Evolutionary conservation across 257 asterid species (phyloP).

Genomic region (Penstemon barbatus): DNA sequence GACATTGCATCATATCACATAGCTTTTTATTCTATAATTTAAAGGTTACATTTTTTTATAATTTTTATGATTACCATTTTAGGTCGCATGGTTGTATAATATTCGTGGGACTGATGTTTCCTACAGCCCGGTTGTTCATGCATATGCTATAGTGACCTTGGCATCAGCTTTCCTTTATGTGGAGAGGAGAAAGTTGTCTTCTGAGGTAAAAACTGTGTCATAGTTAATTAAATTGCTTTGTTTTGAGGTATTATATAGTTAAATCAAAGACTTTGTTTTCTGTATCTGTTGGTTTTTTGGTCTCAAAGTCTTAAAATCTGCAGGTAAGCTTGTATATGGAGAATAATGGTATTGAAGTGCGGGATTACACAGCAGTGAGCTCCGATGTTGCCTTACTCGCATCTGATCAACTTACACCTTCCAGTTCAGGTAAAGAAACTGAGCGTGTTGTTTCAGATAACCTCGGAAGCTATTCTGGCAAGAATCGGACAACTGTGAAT

Average conservation of each 20-base stretch:
- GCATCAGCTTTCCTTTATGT: conserved; percentile 81
- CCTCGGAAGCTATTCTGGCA: not conserved
- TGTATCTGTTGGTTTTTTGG: conserved; percentile 18
- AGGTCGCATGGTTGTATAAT: conserved; percentile 96
- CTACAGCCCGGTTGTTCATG: conserved; percentile 84
- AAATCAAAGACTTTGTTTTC: conserved; percentile 2
- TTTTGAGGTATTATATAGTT: conserved; percentile 15
- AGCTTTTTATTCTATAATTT: conserved; percentile 15
- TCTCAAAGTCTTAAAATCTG: conserved; percentile 27
- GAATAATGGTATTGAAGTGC: conserved; percentile 67
- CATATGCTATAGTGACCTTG: conserved; percentile 80
- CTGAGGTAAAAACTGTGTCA: conserved; percentile 61
- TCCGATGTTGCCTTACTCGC: conserved; percentile 72
- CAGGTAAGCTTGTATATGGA: conserved; percentile 68
- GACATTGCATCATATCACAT: conserved; percentile 9
- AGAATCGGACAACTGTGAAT: conserved; percentile 25
- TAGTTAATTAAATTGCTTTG: conserved; percentile 13
- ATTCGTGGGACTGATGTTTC: conserved; percentile 92
- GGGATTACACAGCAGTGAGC: conserved; percentile 71
- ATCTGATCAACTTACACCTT: conserved; percentile 55
- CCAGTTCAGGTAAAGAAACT: conserved; percentile 34
- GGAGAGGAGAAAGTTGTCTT: conserved; percentile 69
- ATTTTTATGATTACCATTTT: conserved; percentile 27
- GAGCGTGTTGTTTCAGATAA: conserved; percentile 19
- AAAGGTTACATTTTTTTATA: conserved; percentile 10